Evolutionary conservation across 345 rosid species (phyloP).

Genomic region (Conringia planisiliqua): DNA sequence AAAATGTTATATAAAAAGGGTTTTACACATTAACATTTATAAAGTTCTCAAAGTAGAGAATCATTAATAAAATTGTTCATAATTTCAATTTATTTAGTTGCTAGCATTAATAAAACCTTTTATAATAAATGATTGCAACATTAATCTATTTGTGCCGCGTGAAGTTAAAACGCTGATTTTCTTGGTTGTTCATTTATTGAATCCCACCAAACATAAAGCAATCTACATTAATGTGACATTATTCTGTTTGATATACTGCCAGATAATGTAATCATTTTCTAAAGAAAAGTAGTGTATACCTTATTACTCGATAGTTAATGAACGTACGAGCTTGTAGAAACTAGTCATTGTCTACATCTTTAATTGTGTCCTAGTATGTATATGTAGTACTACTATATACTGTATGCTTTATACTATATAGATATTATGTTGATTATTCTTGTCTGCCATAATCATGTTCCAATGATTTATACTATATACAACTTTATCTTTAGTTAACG

Average conservation of each 20-base stretch:
- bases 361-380: neutral
- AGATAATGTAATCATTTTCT: neutral
- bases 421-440: neutral
- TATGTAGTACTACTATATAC: neutral
- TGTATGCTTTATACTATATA: neutral
- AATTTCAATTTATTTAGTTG: no score
- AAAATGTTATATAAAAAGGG: no score
- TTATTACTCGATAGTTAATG: neutral
- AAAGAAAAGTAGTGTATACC: neutral
- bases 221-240: neutral
- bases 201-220: conserved; percentile 22
- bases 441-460: neutral
- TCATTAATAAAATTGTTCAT: no score
- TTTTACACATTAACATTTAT: neutral
- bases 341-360: neutral
- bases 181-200: conserved; percentile 17
- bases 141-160: conserved; percentile 16
- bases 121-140: conserved; percentile 5
- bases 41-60: no score
- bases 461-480: neutral
- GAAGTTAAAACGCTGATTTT: conserved; percentile 17
- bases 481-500: neutral
- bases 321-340: neutral
- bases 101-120: neutral
- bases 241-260: neutral